Evolutionary conservation across 2,329 filamentous ascomycete species (phyloP).

Genomic region (Botrytis sinoallii): DNA sequence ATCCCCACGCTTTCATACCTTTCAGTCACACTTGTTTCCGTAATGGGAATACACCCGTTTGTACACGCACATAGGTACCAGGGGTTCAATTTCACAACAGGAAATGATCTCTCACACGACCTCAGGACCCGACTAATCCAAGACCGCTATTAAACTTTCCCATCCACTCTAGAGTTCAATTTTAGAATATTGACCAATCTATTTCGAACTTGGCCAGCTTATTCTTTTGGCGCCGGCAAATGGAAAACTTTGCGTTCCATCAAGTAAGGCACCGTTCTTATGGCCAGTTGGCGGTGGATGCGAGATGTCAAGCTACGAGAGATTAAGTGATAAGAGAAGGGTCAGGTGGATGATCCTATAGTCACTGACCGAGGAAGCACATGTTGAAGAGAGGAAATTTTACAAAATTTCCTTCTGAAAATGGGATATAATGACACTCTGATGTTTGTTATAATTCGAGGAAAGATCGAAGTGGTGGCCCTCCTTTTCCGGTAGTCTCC

Average conservation of each 20-base stretch:
- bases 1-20: background rate
- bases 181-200: background rate
- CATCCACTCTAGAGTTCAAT: background rate
- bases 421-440: background rate
- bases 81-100: background rate
- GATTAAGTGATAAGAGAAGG: background rate
- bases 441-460: background rate
- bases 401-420: background rate
- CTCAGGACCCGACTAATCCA: background rate
- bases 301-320: background rate
- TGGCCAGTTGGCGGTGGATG: background rate
- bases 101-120: background rate
- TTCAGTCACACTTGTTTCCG: background rate
- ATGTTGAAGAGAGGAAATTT: background rate
- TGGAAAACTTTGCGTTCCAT: background rate
- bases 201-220: background rate
- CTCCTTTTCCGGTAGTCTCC: background rate
- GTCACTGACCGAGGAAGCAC: background rate
- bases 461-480: background rate
- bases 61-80: background rate
- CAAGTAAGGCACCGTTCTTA: background rate
- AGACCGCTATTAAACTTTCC: background rate
- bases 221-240: background rate
- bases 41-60: background rate
- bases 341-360: background rate